Conservation (phyloP, 2,329 filamentous ascomycete species). For the Aspergillus brunneoviolaceus region DNA sequence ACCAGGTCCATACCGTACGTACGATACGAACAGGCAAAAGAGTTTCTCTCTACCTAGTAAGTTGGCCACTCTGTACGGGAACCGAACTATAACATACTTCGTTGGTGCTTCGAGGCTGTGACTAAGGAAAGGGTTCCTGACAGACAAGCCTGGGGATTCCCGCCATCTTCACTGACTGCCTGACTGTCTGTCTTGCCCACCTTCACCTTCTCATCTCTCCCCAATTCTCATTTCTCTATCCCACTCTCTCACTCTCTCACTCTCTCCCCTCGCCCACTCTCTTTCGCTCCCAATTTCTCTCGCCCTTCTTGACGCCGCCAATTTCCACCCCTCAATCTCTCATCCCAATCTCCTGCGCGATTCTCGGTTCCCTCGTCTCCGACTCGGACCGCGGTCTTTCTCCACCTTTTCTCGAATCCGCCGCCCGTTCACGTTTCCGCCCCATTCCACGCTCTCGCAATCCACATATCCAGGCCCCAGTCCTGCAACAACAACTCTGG, state of each 20-base stretch:
- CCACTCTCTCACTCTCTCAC: constrained; percentile 17
- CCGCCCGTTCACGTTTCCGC: constrained; percentile 20
- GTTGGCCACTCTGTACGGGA: too few relatives aligned
- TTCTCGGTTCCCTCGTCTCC: constrained; percentile 3
- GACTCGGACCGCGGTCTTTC: constrained; percentile 7
- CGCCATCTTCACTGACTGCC: not conserved
- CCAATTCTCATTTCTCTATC: constrained; percentile 7
- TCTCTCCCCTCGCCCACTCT: constrained; percentile 18
- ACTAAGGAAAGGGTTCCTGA: not conserved
- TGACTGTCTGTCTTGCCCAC: not conserved
- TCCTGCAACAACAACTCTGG: constrained; percentile 2
- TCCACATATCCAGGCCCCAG: constrained; percentile 13
- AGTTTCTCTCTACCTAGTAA: too few relatives aligned
- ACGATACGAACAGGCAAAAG: not conserved
- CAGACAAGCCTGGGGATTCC: not conserved
- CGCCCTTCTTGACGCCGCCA: constrained; percentile 9
- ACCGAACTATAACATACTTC: too few relatives aligned
- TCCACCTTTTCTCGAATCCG: constrained; percentile 18
- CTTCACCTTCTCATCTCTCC: constrained; percentile 4
- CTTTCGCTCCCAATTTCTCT: constrained; percentile 18
- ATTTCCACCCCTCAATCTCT: too few relatives aligned
- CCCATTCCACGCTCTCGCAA: constrained; percentile 18
- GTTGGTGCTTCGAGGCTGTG: not conserved
- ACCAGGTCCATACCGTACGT: not conserved
- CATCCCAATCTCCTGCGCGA: not conserved